Conservation (phyloP, 768 basidiomycete genomes). For the Coprinellus micaceus region DNA sequence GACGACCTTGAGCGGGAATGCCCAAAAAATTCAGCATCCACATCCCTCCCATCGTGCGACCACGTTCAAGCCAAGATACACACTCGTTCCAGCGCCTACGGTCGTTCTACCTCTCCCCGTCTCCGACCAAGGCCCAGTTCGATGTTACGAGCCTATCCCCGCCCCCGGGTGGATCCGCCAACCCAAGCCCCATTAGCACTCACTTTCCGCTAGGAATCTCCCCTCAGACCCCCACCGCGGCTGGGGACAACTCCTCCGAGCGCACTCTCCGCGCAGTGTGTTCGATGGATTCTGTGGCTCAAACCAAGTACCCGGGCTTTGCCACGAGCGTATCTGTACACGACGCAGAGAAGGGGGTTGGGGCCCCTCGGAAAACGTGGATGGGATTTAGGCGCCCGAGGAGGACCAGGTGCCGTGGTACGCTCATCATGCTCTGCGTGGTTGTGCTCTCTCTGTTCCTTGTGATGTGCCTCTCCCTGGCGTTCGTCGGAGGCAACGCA, state of each 20-base stretch:
- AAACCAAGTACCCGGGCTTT: too few species aligned
- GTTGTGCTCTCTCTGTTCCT: conserved; percentile 39
- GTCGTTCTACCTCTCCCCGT: conserved; percentile 40
- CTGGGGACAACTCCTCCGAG: too few species aligned
- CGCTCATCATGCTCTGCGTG: background rate
- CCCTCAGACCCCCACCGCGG: too few species aligned
- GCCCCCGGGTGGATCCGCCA: background rate
- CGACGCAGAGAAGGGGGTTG: background rate
- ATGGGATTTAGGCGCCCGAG: background rate
- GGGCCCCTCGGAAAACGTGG: background rate
- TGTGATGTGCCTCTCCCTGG: conserved; percentile 42
- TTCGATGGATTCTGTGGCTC: too few species aligned
- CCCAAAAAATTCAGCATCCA: background rate
- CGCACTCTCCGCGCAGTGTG: too few species aligned
- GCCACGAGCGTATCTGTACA: too few species aligned
- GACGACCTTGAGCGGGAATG: background rate
- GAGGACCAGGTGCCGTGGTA: background rate
- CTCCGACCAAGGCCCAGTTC: conserved; percentile 10
- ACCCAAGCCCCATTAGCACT: too few species aligned
- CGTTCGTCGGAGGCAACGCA: conserved; percentile 43
- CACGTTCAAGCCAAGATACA: conserved; percentile 15
- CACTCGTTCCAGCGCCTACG: conserved; percentile 38
- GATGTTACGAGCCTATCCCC: background rate
- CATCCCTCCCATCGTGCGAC: background rate
- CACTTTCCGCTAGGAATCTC: too few species aligned